Evolutionary conservation across 75 land plant species (phyloP).

Genomic region (Chamaecyparis obtusa): DNA sequence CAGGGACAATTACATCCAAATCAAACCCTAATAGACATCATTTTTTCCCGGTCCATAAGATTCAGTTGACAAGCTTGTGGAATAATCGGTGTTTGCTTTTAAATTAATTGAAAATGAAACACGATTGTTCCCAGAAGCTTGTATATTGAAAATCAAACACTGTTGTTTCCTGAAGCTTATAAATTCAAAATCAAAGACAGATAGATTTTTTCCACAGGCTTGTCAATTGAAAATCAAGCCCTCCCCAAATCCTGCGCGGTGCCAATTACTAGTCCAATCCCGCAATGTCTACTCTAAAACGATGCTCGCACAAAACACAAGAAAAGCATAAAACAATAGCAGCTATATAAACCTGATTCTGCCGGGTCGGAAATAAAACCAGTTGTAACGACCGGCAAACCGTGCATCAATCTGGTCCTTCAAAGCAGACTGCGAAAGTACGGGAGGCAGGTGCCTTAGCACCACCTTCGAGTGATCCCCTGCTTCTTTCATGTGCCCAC

Average conservation of each 20-base stretch:
- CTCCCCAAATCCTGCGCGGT: neutral
- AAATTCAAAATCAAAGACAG: no score
- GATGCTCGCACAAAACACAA: neutral
- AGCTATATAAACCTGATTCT: conserved; percentile 45
- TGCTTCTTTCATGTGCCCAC: conserved; percentile 60
- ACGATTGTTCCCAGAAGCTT: no score
- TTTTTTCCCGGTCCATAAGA: no score
- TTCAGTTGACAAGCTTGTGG: no score
- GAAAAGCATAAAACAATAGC: neutral
- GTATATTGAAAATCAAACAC: no score
- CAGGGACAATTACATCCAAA: neutral
- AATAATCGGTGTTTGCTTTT: no score
- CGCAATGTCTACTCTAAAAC: neutral
- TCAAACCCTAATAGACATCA: neutral
- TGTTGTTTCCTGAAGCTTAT: no score
- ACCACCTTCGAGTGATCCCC: conserved; percentile 82
- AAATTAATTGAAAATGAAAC: no score
- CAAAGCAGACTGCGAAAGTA: conserved; percentile 49
- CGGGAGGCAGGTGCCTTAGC: conserved; percentile 82
- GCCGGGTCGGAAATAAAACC: conserved; percentile 68
- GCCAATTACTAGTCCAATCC: neutral
- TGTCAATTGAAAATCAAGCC: neutral
- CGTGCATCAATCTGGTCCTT: conserved; percentile 66
- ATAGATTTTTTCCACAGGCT: no score
- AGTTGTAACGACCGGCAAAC: conserved; percentile 55